Evolutionary conservation across 2,329 filamentous ascomycete species (phyloP), one percentile per base, ranked within the genome.

Genomic region (Fusarium sp.): DNA sequence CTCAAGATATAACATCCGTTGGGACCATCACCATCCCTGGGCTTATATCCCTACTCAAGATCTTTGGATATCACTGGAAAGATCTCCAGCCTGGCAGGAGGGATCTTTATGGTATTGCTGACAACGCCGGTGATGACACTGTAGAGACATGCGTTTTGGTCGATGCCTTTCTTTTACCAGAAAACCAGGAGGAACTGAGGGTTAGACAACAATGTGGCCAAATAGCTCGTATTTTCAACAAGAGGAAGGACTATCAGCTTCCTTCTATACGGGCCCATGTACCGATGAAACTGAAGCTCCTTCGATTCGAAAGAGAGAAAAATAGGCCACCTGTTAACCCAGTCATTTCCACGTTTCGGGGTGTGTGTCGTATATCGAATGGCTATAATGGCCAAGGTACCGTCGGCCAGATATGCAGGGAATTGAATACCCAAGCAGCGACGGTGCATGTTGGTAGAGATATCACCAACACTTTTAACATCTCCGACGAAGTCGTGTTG

Each of bases 81-180:
- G 46, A 64, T 24, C 6, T 66, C 8, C 38, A 32, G 12, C 29
- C 48, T 1, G 28, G 34, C 24, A 44, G 22, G 19, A 13, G 32
- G 8, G 11, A 29, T n/a, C 13, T 8, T 6, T 10, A 10, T 12
- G 28, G 12, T 3, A 36, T n/a, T 8, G 53, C 61, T 12, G 58
- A 64, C 15, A 64, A 65, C 32, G 65, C 58, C 2, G 64, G 61
- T 24, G 53, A 68, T 15, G 56, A 64, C 26, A 58, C 62, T 4
- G 50, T 68, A 0, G 54, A 40, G 5, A 65, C 45, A 2, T 48
- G 52, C 5, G 65, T 56, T 3, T 9, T 65, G 2, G 50, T 39
- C 0, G 24, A 36, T 12, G 52, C 56, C 26, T 41, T 68, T 13
- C 44, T 68, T 1, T 9, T 19, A 0, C 1, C 10, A 2, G 13